Evolutionary conservation across 139 green algal genomes (phyloP), one percentile per base, ranked within the genome.

Genomic region (Chlorella sp.): DNA sequence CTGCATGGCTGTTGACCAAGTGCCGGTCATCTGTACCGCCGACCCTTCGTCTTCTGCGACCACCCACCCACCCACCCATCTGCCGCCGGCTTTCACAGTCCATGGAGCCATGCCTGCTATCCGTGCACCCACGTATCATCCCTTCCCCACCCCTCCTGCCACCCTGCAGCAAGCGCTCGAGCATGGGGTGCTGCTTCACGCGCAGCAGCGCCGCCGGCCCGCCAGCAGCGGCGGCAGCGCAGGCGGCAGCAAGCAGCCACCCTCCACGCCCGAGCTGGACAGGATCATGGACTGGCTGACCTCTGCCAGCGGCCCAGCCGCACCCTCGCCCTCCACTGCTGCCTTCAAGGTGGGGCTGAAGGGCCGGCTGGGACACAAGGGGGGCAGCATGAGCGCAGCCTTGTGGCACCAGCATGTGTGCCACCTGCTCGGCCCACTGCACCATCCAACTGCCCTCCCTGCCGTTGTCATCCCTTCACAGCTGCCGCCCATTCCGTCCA

Each of bases 271-370:
- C 2, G 68, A 85, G 48, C 68, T 85, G 68, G 68, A 85, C 81
- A 85, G 36, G 17, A 79, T 85, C 38, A 79, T 85, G 81, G 68
- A 85, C 9, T 85, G 81, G 81, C 51, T 85, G 48, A 85, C 81
- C 36, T 46, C 65, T 2, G 80, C 51, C 32, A 77, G 76, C n/a
- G 44, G 65, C n/a, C 6, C 65, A 20, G 67, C 19, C 0, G 26
- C 24, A 38, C 54, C 65, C 79, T 76, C 44, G 8, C 79, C 44
- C 30, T 54, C 65, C 44, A 67, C 41, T 19, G 48, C 34, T 13
- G n/a, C 75, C 20, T 20, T 24, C 48, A 81, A 65, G 48, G 41
- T 69, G 75, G 48, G 54, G 48, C 0, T 46, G 43, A 30, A 1
- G 28, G 30, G 72, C 11, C 11, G 46, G 46, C 46, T 54, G 11